Percentiles rank a stretch among this genome's conserved stretches.
These are phyloP conservation scores for Calonectria pteridis DNA, from an alignment of 2,329 filamentous ascomycete species.

Conservation along the genomic window DNA sequence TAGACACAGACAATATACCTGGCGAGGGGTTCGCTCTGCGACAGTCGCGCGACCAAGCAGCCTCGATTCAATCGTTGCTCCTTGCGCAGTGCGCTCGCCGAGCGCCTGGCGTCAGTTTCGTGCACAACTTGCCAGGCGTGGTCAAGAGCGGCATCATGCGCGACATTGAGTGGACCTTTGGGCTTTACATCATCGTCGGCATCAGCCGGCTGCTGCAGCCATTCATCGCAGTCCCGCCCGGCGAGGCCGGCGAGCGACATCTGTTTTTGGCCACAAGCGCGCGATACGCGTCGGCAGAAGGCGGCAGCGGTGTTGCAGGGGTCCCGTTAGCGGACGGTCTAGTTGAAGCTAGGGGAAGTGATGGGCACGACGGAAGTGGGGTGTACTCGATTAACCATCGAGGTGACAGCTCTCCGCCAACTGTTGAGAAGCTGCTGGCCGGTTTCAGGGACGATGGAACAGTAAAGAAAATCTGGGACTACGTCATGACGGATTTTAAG, in stretches of 20 bases:
- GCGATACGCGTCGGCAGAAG: neutral
- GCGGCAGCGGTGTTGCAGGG: neutral
- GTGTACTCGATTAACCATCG: neutral
- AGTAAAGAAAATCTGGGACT: neutral
- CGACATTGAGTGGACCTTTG: neutral
- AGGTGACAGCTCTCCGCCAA: neutral
- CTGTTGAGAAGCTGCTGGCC: neutral
- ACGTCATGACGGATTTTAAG: neutral
- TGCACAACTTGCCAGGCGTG: neutral
- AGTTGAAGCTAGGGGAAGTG: neutral
- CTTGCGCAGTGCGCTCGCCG: neutral
- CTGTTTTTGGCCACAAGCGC: conserved; percentile 8
- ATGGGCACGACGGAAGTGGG: neutral
- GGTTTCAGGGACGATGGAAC: neutral
- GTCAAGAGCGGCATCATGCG: conserved; percentile 10
- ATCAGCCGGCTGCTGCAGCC: neutral
- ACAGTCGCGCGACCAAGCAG: neutral
- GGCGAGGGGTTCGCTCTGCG: neutral
- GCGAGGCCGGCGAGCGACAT: neutral
- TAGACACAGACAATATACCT: neutral
- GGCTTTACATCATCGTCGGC: neutral
- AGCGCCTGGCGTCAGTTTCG: neutral
- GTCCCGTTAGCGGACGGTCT: neutral
- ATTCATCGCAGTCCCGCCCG: neutral
- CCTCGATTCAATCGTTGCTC: neutral